A percentile compares a stretch with the other conserved stretches of the same genome.
Conservation (phyloP, 352 stramenopile genomes). For the Globisporangium megalacanthum region DNA sequence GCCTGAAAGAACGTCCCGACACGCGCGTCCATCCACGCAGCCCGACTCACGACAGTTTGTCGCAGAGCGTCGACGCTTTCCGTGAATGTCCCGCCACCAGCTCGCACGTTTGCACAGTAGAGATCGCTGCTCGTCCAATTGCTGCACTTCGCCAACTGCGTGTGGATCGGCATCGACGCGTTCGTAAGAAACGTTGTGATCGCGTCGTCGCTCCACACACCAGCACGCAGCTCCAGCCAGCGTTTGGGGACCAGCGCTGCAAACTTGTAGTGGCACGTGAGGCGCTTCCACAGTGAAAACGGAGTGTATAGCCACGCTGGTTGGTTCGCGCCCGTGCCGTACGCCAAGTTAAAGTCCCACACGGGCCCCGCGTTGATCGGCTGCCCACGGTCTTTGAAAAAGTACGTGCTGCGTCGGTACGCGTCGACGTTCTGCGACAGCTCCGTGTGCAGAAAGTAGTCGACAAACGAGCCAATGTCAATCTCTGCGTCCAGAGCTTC, state of each 20-base stretch:
- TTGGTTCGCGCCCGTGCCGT: slow-evolving; percentile 29
- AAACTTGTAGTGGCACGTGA: slow-evolving; percentile 72
- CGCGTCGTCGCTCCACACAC: slow-evolving; percentile 45
- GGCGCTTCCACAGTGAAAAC: slow-evolving; percentile 55
- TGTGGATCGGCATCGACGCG: slow-evolving; percentile 27
- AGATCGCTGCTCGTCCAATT: slow-evolving; percentile 43
- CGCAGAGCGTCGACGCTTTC: slow-evolving; percentile 29
- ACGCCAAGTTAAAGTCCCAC: slow-evolving; percentile 72
- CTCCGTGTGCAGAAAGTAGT: slow-evolving; percentile 71
- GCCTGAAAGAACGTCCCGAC: slow-evolving; percentile 12
- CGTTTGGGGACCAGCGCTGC: slow-evolving; percentile 49
- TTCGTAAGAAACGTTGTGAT: slow-evolving; percentile 41
- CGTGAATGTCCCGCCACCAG: slow-evolving; percentile 25
- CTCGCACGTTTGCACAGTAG: slow-evolving; percentile 47
- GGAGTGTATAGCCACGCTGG: slow-evolving; percentile 51
- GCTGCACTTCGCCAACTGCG: slow-evolving; percentile 3
- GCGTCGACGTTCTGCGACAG: slow-evolving; percentile 54
- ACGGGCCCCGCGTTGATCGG: slow-evolving; percentile 63
- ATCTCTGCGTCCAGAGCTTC: slow-evolving; percentile 43
- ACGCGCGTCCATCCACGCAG: slow-evolving; percentile 41
- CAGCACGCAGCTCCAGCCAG: slow-evolving; percentile 37
- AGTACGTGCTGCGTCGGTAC: slow-evolving; percentile 58
- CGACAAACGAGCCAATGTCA: slow-evolving; percentile 62
- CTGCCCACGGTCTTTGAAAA: slow-evolving; percentile 62
- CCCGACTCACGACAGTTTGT: slow-evolving; percentile 26